A percentile compares a stretch with the other conserved stretches of the same genome.
Conservation (phyloP, 768 basidiomycete species). For the Collybia nuda region DNA sequence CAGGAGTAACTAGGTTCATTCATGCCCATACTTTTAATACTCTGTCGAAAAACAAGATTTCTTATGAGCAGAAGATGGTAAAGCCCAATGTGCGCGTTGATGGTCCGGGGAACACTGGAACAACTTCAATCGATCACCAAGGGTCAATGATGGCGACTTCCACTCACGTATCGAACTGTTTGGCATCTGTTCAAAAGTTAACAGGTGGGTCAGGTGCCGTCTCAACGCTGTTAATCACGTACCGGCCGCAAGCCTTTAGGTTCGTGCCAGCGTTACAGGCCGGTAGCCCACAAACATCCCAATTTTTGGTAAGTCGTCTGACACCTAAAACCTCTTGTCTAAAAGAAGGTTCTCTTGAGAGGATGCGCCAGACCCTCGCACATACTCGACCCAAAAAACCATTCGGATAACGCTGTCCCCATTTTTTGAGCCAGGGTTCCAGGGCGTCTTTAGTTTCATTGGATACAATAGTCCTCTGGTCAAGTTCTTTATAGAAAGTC, state of each 20-base stretch:
- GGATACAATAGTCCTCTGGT: slow-evolving; percentile 3
- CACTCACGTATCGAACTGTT: no score
- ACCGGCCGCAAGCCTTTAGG: slow-evolving; percentile 11
- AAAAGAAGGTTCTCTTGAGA: not conserved
- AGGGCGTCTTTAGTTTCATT: slow-evolving; percentile 2
- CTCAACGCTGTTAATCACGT: not conserved
- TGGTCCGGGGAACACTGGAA: no score
- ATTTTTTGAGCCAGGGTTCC: slow-evolving; percentile 3
- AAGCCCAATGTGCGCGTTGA: no score
- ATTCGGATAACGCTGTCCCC: slow-evolving; percentile 6
- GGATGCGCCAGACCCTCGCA: not conserved
- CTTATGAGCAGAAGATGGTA: not conserved
- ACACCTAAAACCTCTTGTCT: slow-evolving; percentile 1
- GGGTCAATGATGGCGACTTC: no score
- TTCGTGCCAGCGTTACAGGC: slow-evolving; percentile 5
- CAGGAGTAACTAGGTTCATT: no score
- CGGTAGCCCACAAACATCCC: slow-evolving; percentile 12
- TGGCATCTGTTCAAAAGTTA: not conserved
- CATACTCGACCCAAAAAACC: slow-evolving; percentile 1
- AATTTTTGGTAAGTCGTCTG: slow-evolving; percentile 8
- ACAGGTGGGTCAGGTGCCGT: not conserved
- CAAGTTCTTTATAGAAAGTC: not conserved
- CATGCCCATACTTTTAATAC: no score
- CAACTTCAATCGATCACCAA: no score
- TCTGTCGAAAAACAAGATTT: no score